These are phyloP conservation scores for Xylaria palmicola DNA, from an alignment of 495 filamentous ascomycete species.

Conservation along the genomic window DNA sequence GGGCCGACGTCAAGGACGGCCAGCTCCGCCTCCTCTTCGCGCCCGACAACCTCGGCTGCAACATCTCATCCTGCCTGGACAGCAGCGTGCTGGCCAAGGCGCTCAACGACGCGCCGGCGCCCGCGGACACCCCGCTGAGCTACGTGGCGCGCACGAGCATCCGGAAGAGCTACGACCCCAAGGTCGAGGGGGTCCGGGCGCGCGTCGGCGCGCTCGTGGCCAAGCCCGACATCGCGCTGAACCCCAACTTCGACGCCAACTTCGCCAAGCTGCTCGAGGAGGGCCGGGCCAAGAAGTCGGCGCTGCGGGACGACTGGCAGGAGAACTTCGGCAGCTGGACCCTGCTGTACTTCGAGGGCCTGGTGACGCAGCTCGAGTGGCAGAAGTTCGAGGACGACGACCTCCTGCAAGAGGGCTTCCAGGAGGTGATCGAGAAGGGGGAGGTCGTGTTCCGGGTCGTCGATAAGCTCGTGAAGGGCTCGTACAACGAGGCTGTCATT, in stretches of 20 bases:
- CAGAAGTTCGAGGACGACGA: conserved; percentile 50
- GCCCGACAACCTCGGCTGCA: conserved; percentile 41
- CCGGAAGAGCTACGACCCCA: conserved; percentile 43
- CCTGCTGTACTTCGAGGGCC: conserved; percentile 40
- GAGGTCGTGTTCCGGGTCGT: conserved; percentile 46
- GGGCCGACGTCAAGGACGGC: conserved; percentile 45
- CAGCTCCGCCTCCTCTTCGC: conserved; percentile 48
- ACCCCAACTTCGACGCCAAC: conserved; percentile 46
- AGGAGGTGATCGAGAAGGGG: conserved; percentile 40
- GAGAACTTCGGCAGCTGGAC: conserved; percentile 35
- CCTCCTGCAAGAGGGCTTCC: conserved; percentile 45
- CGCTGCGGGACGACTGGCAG: conserved; percentile 44
- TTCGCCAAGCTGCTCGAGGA: conserved; percentile 47
- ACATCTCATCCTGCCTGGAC: conserved; percentile 40
- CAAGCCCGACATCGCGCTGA: conserved; percentile 41
- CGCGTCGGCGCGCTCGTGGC: conserved; percentile 41
- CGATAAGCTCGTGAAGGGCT: conserved; percentile 41
- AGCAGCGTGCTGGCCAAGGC: conserved; percentile 38
- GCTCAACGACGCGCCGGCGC: conserved; percentile 41
- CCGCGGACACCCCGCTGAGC: conserved; percentile 34
- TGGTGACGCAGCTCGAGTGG: conserved; percentile 30
- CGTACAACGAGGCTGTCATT: conserved; percentile 43
- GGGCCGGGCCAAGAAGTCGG: conserved; percentile 21
- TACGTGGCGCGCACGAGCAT: conserved; percentile 46
- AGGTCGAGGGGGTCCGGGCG: conserved; percentile 32